Conservation (phyloP, 768 basidiomycete genomes). For the Cystofilobasidium ferigula region DNA sequence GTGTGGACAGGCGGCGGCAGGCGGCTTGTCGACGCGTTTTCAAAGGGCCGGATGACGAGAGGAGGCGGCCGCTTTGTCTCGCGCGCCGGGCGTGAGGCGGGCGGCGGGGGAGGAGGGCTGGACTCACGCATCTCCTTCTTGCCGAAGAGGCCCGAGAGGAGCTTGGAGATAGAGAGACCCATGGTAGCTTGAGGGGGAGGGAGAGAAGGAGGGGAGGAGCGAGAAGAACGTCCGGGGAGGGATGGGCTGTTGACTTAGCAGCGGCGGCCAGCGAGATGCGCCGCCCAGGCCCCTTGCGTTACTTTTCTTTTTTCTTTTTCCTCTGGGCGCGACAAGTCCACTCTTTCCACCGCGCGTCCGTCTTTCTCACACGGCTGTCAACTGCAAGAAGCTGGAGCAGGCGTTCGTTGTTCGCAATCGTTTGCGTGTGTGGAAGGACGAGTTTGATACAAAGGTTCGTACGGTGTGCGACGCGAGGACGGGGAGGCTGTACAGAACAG, state of each 20-base stretch:
- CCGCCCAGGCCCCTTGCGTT: too few species aligned
- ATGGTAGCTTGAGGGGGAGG: conserved; percentile 30
- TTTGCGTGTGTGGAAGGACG: too few species aligned
- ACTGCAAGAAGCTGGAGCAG: too few species aligned
- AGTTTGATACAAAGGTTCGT: too few species aligned
- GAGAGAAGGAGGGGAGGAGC: background rate
- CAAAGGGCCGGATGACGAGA: background rate
- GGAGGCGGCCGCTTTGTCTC: background rate
- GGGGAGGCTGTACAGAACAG: too few species aligned
- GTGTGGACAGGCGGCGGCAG: background rate
- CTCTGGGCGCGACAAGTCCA: too few species aligned
- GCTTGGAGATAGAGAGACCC: conserved; percentile 42
- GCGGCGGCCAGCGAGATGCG: too few species aligned
- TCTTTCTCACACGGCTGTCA: too few species aligned
- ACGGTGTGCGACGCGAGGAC: too few species aligned
- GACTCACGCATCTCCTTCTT: conserved; percentile 99
- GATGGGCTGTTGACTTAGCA: background rate
- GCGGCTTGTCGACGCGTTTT: background rate
- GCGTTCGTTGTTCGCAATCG: too few species aligned
- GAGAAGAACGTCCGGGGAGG: background rate
- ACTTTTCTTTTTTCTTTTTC: too few species aligned
- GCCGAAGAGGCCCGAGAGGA: conserved; percentile 79
- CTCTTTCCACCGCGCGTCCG: too few species aligned
- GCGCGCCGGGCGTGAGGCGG: conserved; percentile 29
- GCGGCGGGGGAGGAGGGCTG: conserved; percentile 25